Percentiles rank a stretch among this genome's conserved stretches.
These are phyloP conservation scores for Tetrapisispora nanseiensis DNA, from an alignment of 805 yeast genomes.

Conservation along the genomic window DNA sequence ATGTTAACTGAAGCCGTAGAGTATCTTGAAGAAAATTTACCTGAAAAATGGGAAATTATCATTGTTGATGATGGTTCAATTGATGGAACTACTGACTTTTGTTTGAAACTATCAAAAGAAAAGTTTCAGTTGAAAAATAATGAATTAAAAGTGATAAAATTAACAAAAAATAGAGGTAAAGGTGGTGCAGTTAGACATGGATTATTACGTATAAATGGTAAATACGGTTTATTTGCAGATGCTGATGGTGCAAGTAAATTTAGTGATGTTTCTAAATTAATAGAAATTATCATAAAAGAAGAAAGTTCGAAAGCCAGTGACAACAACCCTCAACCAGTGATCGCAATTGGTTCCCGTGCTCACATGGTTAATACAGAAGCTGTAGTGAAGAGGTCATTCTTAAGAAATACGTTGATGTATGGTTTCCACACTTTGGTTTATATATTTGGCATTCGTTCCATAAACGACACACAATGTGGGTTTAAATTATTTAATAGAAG, in stretches of 20 bases:
- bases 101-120: constrained; percentile 45
- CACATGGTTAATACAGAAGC: constrained; percentile 95
- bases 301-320: constrained; percentile 28
- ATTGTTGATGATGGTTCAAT: constrained; percentile 87
- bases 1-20: constrained; percentile 66
- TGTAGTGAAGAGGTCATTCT: constrained; percentile 83
- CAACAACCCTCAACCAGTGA: too few relatives aligned
- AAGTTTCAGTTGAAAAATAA: constrained; percentile 44
- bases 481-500: constrained; percentile 79
- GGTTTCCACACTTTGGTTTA: constrained; percentile 79
- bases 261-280: constrained; percentile 50
- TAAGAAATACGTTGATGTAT: constrained; percentile 87
- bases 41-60: constrained; percentile 48
- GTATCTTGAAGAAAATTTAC: constrained; percentile 35
- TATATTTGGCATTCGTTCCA: constrained; percentile 77
- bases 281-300: constrained; percentile 26
- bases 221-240: constrained; percentile 77
- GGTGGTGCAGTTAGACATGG: constrained; percentile 98
- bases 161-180: constrained; percentile 78
- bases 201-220: constrained; percentile 62
- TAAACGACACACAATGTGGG: constrained; percentile 95
- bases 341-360: constrained; percentile 89
- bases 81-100: constrained; percentile 70
- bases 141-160: constrained; percentile 57
- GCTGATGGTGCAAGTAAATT: constrained; percentile 95